Conservation (phyloP, 345 rosid species). For the Acer campestre region DNA sequence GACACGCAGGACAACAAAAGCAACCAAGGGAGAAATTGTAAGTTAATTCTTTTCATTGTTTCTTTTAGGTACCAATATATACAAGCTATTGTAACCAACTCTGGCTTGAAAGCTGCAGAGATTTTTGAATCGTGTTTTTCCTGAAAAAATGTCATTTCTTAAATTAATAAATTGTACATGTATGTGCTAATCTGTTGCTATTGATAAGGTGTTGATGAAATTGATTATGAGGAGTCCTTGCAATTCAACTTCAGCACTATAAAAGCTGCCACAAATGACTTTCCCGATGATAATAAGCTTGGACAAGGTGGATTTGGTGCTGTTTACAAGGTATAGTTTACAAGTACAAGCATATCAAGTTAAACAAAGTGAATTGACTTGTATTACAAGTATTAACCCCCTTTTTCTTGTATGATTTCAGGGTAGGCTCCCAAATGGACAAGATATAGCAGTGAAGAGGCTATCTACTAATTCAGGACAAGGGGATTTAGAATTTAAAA, state of each 20-base stretch:
- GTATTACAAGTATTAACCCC: too few species aligned
- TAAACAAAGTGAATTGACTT: background rate
- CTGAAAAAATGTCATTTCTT: background rate
- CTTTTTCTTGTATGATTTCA: background rate
- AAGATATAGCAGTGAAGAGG: slow-evolving; percentile 54
- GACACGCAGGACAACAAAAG: too few species aligned
- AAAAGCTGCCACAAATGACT: slow-evolving; percentile 16
- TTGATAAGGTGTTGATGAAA: background rate
- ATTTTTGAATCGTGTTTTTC: background rate
- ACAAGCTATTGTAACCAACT: too few species aligned
- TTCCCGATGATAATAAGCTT: slow-evolving; percentile 26
- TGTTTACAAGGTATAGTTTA: slow-evolving; percentile 47
- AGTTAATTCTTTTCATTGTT: too few species aligned
- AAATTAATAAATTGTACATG: background rate
- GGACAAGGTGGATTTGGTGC: slow-evolving; percentile 55
- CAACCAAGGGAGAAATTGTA: too few species aligned
- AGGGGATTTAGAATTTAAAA: slow-evolving; percentile 51
- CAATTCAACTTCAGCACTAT: slow-evolving; percentile 37
- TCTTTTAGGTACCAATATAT: too few species aligned
- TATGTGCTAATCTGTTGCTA: background rate
- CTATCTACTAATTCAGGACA: slow-evolving; percentile 40
- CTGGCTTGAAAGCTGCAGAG: too few species aligned
- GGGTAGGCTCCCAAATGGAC: slow-evolving; percentile 42
- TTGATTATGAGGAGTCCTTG: slow-evolving; percentile 30
- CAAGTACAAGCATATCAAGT: background rate